phyloP scores from a whole-genome alignment of 805 yeast genomes.

The Groenewaldozyma tartarivorans region DNA sequence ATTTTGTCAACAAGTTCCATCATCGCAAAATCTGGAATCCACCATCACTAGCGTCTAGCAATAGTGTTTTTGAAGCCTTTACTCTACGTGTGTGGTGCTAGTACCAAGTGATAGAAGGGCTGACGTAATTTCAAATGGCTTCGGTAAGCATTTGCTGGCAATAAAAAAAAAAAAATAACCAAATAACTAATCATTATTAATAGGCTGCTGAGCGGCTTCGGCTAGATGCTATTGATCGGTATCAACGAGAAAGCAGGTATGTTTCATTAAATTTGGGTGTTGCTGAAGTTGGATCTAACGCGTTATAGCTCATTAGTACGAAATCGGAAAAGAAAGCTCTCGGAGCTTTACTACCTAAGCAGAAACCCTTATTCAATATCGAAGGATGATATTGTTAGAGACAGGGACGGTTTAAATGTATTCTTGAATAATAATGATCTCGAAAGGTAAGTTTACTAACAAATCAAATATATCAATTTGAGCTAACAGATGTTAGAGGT shows the following conservation, averaged over 20 bases:
- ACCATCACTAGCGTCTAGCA: too few species aligned
- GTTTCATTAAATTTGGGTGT: slow-evolving; percentile 5
- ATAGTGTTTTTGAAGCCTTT: too few species aligned
- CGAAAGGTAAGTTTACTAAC: slow-evolving; percentile 32
- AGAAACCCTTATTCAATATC: slow-evolving; percentile 40
- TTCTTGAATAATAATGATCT: slow-evolving; percentile 47
- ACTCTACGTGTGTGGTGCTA: too few species aligned
- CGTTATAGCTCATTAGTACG: slow-evolving; percentile 13
- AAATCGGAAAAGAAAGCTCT: slow-evolving; percentile 46
- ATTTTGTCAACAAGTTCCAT: too few species aligned
- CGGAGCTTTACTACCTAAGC: slow-evolving; percentile 54
- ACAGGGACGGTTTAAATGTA: slow-evolving; percentile 33
- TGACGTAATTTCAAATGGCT: too few species aligned
- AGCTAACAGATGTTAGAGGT: too few species aligned
- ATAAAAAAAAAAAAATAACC: too few species aligned
- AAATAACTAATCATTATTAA: too few species aligned
- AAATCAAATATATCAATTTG: too few species aligned
- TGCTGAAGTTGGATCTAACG: slow-evolving; percentile 30
- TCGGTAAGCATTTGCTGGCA: too few species aligned
- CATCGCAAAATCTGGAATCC: too few species aligned
- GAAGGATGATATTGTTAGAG: slow-evolving; percentile 28
- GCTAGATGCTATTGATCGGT: slow-evolving; percentile 36
- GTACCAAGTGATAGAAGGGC: too few species aligned
- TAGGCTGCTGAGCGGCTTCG: slow-evolving; percentile 36
- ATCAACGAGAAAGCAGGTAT: slow-evolving; percentile 34